A percentile compares a stretch with the other conserved stretches of the same genome.
Evolutionary conservation across 495 filamentous ascomycete species (phyloP).

Genomic region (Tuber magnatum): DNA sequence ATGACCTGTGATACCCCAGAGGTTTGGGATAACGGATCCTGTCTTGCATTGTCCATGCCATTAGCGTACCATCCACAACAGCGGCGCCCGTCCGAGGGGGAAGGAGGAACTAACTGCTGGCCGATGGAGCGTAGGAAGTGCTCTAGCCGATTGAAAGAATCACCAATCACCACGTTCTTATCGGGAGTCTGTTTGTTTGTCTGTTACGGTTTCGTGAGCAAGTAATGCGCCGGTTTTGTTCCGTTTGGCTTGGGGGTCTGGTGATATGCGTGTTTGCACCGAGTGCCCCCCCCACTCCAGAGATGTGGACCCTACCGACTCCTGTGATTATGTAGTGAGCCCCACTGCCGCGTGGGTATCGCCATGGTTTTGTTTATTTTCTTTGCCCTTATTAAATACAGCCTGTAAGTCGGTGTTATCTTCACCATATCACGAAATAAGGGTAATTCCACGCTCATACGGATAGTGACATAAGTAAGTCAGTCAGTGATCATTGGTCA

Average conservation of each 20-base stretch:
- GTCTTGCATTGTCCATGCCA: too few species aligned
- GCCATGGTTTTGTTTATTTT: neutral
- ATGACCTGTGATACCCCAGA: too few species aligned
- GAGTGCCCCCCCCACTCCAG: too few species aligned
- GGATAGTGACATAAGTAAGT: neutral
- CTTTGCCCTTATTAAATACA: neutral
- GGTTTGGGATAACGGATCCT: too few species aligned
- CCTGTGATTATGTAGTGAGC: neutral
- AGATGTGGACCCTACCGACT: too few species aligned
- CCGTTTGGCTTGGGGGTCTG: too few species aligned
- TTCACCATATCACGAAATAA: neutral
- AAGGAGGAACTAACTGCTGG: neutral
- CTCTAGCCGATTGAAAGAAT: neutral
- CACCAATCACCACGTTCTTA: neutral
- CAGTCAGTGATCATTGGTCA: neutral
- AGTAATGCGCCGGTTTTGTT: too few species aligned
- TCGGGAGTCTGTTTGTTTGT: too few species aligned
- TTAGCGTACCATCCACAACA: too few species aligned
- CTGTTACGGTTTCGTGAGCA: too few species aligned
- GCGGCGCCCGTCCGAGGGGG: too few species aligned
- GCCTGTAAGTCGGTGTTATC: neutral
- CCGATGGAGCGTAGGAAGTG: neutral
- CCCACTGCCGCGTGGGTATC: neutral
- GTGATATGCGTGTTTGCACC: too few species aligned
- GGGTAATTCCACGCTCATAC: neutral